Evolutionary conservation across 179 eudicot genomes (phyloP).

Genomic region (Gypsophila paniculata): DNA sequence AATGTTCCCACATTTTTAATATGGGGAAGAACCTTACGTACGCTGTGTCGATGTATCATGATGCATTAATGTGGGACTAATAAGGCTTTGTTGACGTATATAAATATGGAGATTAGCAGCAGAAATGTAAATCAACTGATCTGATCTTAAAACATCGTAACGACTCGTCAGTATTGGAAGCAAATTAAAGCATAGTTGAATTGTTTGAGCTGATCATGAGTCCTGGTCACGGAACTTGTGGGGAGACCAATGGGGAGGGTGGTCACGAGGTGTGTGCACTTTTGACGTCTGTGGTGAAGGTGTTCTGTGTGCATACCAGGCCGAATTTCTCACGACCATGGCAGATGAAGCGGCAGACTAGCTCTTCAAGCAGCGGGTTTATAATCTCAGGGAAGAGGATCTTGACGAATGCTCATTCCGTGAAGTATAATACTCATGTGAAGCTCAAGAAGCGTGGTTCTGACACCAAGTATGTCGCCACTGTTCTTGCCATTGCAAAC

Average conservation of each 20-base stretch:
- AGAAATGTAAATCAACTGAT: neutral
- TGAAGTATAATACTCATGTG: slow-evolving; percentile 85
- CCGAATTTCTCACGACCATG: slow-evolving; percentile 89
- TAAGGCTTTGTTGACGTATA: neutral
- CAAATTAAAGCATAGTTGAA: neutral
- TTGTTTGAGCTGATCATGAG: neutral
- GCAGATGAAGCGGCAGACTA: slow-evolving; percentile 86
- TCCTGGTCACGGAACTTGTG: neutral
- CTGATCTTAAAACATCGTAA: neutral
- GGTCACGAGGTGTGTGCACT: neutral
- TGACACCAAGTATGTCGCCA: slow-evolving; percentile 78
- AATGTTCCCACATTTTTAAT: neutral
- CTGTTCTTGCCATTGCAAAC: slow-evolving; percentile 81
- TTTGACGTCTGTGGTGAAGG: slow-evolving; percentile 62
- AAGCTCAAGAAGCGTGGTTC: slow-evolving; percentile 86
- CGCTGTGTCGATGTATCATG: too few relatives aligned
- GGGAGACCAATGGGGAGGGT: slow-evolving; percentile 14
- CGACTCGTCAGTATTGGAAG: neutral
- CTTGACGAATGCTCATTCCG: slow-evolving; percentile 88
- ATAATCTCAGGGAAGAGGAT: slow-evolving; percentile 65
- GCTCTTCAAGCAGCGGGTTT: slow-evolving; percentile 89
- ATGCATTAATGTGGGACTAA: too few relatives aligned
- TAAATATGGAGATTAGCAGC: slow-evolving; percentile 1
- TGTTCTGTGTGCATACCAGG: slow-evolving; percentile 76
- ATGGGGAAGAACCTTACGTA: neutral